phyloP scores from a whole-genome alignment of 495 filamentous ascomycete genomes.

The Daldinia vernicosa region DNA sequence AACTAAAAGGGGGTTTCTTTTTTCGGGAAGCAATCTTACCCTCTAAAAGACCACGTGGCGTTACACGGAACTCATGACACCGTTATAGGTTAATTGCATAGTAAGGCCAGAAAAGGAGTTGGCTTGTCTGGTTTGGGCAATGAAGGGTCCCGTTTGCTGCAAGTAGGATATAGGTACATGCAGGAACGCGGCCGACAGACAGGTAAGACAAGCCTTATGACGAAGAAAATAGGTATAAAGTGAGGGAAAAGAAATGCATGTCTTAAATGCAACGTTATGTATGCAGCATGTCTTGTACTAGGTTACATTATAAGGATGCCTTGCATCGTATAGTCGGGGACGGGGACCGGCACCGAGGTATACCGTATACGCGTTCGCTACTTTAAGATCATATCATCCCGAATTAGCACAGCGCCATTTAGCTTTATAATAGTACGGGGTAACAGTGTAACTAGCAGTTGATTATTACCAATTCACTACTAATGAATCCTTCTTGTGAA shows the following conservation, averaged over 20 bases:
- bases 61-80: constrained; percentile 29
- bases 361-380: constrained; percentile 20
- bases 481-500: neutral
- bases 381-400: constrained; percentile 25
- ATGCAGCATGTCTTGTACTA: constrained; percentile 20
- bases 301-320: constrained; percentile 28
- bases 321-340: constrained; percentile 34
- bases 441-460: neutral
- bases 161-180: constrained; percentile 36
- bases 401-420: constrained; percentile 14
- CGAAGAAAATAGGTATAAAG: neutral
- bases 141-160: neutral
- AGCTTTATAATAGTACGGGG: constrained; percentile 1
- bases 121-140: neutral
- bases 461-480: constrained; percentile 1
- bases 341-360: constrained; percentile 14
- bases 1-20: neutral
- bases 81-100: constrained; percentile 5
- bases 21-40: constrained; percentile 1
- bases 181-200: constrained; percentile 27
- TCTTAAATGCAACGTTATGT: constrained; percentile 30
- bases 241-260: constrained; percentile 14
- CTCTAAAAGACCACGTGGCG: constrained; percentile 31
- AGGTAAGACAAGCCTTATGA: constrained; percentile 28
- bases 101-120: neutral